Evolutionary conservation across 2,329 filamentous ascomycete genomes (phyloP).

Genomic region (Phyllosticta citrichinensis): DNA sequence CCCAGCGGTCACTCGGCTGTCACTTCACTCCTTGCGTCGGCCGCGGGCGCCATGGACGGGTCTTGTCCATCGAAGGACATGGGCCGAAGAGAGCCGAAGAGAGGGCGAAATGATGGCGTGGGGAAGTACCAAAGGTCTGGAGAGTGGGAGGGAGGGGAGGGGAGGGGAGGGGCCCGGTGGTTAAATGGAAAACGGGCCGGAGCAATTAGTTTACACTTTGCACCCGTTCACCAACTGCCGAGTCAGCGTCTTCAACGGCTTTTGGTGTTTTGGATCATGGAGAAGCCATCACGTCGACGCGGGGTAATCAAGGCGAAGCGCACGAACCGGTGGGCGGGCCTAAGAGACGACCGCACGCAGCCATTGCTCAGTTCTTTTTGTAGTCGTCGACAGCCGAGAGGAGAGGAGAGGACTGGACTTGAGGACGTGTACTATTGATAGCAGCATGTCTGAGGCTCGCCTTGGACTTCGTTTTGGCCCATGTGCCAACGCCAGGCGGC

Average conservation of each 20-base stretch:
- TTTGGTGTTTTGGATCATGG: not conserved
- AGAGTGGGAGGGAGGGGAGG: too few relatives aligned
- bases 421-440: not conserved
- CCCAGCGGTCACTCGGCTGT: not conserved
- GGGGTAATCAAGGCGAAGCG: not conserved
- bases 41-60: not conserved
- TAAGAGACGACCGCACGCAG: too few relatives aligned
- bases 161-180: too few relatives aligned
- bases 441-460: not conserved
- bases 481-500: not conserved
- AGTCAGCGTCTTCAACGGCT: not conserved
- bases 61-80: not conserved
- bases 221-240: too few relatives aligned
- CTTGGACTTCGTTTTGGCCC: not conserved
- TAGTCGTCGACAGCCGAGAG: not conserved
- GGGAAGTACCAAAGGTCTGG: too few relatives aligned
- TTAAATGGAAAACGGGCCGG: too few relatives aligned
- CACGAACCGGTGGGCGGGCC: not conserved
- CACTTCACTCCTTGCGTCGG: not conserved
- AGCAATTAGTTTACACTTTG: not conserved
- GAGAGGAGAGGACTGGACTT: not conserved
- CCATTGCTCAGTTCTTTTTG: too few relatives aligned
- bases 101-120: not conserved
- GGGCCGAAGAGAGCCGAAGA: not conserved
- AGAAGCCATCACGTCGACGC: not conserved